phyloP scores from a whole-genome alignment of 2,329 filamentous ascomycete genomes.

The Ophiostoma populinum region DNA sequence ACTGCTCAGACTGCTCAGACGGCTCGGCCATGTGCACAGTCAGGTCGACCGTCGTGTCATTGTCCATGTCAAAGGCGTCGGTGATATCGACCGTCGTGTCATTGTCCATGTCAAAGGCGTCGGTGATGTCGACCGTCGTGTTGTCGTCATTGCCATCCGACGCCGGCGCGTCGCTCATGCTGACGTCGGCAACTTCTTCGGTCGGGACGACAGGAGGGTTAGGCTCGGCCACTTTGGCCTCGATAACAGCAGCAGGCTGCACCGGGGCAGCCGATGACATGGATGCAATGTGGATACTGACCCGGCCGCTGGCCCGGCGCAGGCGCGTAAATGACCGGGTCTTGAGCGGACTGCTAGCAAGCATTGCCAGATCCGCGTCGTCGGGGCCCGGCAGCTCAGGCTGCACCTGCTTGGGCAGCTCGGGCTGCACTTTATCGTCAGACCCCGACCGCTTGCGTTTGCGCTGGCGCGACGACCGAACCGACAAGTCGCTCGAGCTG shows the following conservation, averaged over 20 bases:
- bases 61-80: background rate
- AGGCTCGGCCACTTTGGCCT: no score
- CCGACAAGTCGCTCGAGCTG: background rate
- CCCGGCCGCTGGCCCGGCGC: background rate
- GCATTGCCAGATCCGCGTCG: background rate
- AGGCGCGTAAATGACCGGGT: background rate
- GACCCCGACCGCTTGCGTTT: conserved; percentile 11
- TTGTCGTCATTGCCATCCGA: background rate
- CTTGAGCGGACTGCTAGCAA: background rate
- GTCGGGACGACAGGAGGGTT: background rate
- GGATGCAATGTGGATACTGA: no score
- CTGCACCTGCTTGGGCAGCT: no score
- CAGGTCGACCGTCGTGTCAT: background rate
- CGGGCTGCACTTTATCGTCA: background rate
- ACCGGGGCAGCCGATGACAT: no score
- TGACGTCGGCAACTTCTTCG: background rate
- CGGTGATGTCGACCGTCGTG: background rate
- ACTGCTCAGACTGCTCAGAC: no score
- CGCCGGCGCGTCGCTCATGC: background rate
- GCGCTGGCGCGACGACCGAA: background rate
- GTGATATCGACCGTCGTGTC: background rate
- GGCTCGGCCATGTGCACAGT: background rate
- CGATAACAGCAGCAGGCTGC: no score
- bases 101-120: background rate
- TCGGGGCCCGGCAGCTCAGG: no score